Conservation (phyloP, 192 early-diverging fungal genomes). For the Tieghemiomyces parasiticus region DNA sequence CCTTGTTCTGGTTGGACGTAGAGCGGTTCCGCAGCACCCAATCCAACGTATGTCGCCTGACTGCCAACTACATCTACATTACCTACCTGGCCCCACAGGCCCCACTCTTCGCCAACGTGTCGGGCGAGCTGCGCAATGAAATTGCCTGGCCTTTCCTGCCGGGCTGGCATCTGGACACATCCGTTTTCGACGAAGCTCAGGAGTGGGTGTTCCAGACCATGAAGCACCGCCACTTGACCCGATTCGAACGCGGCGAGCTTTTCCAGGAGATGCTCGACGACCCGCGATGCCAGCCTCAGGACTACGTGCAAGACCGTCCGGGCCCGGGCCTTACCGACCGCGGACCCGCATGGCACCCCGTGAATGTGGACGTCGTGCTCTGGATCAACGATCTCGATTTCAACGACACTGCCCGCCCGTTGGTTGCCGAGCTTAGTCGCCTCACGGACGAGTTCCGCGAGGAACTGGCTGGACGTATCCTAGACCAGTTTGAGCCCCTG, state of each 20-base stretch:
- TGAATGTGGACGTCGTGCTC: slow-evolving; percentile 25
- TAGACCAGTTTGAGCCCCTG: slow-evolving; percentile 24
- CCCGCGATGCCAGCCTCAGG: neutral
- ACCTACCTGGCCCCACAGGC: slow-evolving; percentile 51
- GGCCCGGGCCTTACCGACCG: neutral
- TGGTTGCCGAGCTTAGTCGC: slow-evolving; percentile 16
- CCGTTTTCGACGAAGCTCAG: slow-evolving; percentile 70
- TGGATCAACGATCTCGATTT: slow-evolving; percentile 33
- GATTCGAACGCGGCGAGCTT: slow-evolving; percentile 41
- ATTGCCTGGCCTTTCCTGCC: slow-evolving; percentile 53
- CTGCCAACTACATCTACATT: slow-evolving; percentile 58
- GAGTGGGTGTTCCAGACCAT: slow-evolving; percentile 59
- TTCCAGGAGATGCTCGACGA: slow-evolving; percentile 1
- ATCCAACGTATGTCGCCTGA: slow-evolving; percentile 29
- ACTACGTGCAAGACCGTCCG: neutral
- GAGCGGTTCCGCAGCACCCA: slow-evolving; percentile 49
- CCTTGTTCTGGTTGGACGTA: slow-evolving; percentile 74
- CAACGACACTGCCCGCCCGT: slow-evolving; percentile 11
- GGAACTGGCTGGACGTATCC: slow-evolving; percentile 23
- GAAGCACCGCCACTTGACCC: slow-evolving; percentile 54
- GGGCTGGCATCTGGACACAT: slow-evolving; percentile 36
- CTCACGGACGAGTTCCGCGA: slow-evolving; percentile 23
- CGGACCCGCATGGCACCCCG: neutral
- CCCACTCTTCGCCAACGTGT: slow-evolving; percentile 58
- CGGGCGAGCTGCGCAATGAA: slow-evolving; percentile 50